Conservation (phyloP, 176 grass and related monocot species). For the Guadua angustifolia region DNA sequence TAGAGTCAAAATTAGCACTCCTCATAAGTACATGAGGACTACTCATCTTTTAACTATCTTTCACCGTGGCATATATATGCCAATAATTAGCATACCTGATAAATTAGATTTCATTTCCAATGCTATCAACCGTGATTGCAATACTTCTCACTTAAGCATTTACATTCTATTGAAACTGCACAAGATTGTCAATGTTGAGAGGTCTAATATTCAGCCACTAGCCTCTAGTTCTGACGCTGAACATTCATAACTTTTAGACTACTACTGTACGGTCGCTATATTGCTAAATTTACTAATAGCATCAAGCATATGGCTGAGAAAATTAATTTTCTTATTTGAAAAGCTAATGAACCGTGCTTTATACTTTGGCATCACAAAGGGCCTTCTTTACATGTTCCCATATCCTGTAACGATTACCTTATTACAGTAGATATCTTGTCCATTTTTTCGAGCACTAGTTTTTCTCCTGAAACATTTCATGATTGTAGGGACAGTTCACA, state of each 20-base stretch:
- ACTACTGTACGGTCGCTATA: background rate
- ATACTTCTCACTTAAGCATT: no score
- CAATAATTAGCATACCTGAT: no score
- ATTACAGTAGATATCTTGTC: background rate
- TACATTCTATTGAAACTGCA: constrained; percentile 1
- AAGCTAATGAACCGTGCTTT: background rate
- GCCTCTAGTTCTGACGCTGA: background rate
- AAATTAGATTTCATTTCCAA: no score
- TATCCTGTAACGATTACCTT: constrained; percentile 1
- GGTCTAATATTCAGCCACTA: constrained; percentile 22
- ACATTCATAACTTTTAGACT: background rate
- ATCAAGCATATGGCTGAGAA: background rate
- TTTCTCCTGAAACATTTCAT: constrained; percentile 29
- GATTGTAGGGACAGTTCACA: constrained; percentile 65
- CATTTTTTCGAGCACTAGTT: constrained; percentile 18
- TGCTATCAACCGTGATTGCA: no score
- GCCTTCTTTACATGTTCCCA: background rate
- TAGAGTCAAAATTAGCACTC: no score
- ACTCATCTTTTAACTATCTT: no score
- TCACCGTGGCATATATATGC: no score
- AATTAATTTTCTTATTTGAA: constrained; percentile 25
- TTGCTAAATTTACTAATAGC: background rate
- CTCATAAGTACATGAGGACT: no score
- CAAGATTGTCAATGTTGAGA: background rate
- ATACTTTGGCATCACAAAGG: background rate